Percentiles rank a stretch among this genome's conserved stretches.
phyloP scores from a whole-genome alignment of 108 stramenopile species.

The Conticribra guillardii region DNA sequence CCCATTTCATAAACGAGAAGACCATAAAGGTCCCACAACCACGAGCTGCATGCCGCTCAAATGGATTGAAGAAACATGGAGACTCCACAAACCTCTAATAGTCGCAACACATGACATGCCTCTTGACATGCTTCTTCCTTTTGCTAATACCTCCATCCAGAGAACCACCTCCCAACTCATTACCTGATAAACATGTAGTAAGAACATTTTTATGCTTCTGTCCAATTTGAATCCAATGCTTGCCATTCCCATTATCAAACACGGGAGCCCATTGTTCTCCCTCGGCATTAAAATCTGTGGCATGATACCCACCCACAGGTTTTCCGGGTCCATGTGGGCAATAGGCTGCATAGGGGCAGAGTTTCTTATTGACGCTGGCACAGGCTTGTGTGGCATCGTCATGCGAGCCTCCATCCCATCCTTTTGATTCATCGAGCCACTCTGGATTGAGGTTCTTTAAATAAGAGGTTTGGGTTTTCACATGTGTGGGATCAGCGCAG shows the following conservation, averaged over 20 bases:
- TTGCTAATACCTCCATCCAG: background rate
- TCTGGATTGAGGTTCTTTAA: slow-evolving; percentile 2
- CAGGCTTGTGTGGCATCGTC: slow-evolving; percentile 30
- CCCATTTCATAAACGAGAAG: too few species aligned
- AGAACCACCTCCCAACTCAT: background rate
- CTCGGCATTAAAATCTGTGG: slow-evolving; percentile 18
- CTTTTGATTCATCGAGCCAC: slow-evolving; percentile 41
- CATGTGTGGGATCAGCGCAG: slow-evolving; percentile 5
- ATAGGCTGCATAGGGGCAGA: slow-evolving; percentile 33
- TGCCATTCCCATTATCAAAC: background rate
- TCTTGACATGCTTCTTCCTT: background rate
- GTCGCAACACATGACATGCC: background rate
- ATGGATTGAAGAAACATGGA: background rate
- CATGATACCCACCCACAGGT: slow-evolving; percentile 13
- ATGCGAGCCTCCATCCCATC: slow-evolving; percentile 38
- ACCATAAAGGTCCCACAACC: too few species aligned
- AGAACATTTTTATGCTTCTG: background rate
- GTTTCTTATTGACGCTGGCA: slow-evolving; percentile 13
- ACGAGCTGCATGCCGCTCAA: too few species aligned
- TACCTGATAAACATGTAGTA: background rate
- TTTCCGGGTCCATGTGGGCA: slow-evolving; percentile 33
- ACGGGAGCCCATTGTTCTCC: slow-evolving; percentile 32
- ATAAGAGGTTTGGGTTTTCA: background rate
- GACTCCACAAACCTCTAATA: background rate
- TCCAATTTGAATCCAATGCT: background rate